Evolutionary conservation across 2,329 filamentous ascomycete genomes (phyloP).

Genomic region (Tolypocladium pustulatum): DNA sequence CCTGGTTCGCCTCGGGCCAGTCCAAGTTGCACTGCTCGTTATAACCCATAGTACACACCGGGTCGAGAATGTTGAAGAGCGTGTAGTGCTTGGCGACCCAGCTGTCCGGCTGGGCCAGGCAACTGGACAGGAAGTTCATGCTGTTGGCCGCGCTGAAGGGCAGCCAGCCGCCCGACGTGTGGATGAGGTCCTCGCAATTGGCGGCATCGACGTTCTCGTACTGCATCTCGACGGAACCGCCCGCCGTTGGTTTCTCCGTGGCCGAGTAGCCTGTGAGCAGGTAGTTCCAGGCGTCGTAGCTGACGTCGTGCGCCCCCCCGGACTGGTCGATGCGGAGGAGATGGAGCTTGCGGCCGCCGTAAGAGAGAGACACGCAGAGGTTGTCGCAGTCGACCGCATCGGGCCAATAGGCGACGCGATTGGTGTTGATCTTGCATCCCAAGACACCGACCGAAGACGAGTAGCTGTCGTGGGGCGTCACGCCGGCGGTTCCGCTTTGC

Average conservation of each 20-base stretch:
- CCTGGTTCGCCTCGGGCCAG: constrained; percentile 32
- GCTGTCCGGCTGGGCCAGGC: constrained; percentile 25
- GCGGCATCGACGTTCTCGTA: constrained; percentile 31
- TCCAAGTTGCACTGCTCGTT: constrained; percentile 36
- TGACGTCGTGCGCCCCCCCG: constrained; percentile 45
- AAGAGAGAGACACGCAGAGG: constrained; percentile 42
- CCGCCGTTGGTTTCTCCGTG: constrained; percentile 30
- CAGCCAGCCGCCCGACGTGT: constrained; percentile 26
- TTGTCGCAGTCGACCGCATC: constrained; percentile 41
- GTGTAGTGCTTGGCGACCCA: constrained; percentile 39
- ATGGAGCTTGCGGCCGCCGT: constrained; percentile 38
- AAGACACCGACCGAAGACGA: constrained; percentile 48
- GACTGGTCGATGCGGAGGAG: constrained; percentile 51
- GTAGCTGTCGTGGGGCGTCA: constrained; percentile 46
- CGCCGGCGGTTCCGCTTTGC: constrained; percentile 16
- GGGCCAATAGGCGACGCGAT: constrained; percentile 53
- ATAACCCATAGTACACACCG: constrained; percentile 32
- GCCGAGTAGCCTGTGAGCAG: constrained; percentile 39
- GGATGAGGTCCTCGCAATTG: constrained; percentile 37
- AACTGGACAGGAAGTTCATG: constrained; percentile 41
- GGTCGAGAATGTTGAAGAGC: constrained; percentile 40
- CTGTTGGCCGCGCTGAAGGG: constrained; percentile 38
- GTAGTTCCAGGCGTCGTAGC: constrained; percentile 53
- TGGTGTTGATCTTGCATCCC: constrained; percentile 51
- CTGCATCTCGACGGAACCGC: constrained; percentile 37